A percentile compares a stretch with the other conserved stretches of the same genome.
These are phyloP conservation scores for Chaetomium sp. DNA, from an alignment of 2,329 filamentous ascomycete species.

Conservation along the genomic window DNA sequence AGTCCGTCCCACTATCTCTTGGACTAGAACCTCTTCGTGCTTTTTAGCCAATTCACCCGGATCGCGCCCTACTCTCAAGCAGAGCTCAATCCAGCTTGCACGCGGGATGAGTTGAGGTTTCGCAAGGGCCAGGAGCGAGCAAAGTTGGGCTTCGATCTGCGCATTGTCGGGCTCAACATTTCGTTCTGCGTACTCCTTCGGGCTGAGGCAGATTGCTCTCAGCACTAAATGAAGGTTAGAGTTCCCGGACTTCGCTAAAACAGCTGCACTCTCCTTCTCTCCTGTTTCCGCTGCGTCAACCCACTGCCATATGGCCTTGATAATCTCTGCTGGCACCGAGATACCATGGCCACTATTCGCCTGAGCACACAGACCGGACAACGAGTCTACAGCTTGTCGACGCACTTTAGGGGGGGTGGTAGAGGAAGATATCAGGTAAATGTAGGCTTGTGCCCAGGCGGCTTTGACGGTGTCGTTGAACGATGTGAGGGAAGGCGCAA, in stretches of 20 bases:
- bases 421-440: constrained; percentile 67
- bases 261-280: constrained; percentile 73
- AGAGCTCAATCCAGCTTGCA: constrained; percentile 83
- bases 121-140: constrained; percentile 70
- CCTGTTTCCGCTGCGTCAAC: constrained; percentile 57
- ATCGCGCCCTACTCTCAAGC: constrained; percentile 72
- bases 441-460: constrained; percentile 77
- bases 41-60: constrained; percentile 69
- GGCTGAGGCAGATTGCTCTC: constrained; percentile 56
- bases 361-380: constrained; percentile 59
- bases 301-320: constrained; percentile 75
- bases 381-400: constrained; percentile 51
- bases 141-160: constrained; percentile 61
- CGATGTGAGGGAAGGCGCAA: constrained; percentile 49
- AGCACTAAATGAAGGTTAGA: constrained; percentile 56
- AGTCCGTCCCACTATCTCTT: constrained; percentile 54
- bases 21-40: constrained; percentile 57
- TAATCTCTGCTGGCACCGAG: constrained; percentile 51
- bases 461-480: constrained; percentile 45
- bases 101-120: constrained; percentile 70
- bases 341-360: constrained; percentile 27
- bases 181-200: constrained; percentile 41
- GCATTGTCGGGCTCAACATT: constrained; percentile 39
- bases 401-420: constrained; percentile 55
- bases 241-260: constrained; percentile 57